These are phyloP conservation scores for Leishmania tropica DNA, from an alignment of 208 protist species.

Conservation along the genomic window DNA sequence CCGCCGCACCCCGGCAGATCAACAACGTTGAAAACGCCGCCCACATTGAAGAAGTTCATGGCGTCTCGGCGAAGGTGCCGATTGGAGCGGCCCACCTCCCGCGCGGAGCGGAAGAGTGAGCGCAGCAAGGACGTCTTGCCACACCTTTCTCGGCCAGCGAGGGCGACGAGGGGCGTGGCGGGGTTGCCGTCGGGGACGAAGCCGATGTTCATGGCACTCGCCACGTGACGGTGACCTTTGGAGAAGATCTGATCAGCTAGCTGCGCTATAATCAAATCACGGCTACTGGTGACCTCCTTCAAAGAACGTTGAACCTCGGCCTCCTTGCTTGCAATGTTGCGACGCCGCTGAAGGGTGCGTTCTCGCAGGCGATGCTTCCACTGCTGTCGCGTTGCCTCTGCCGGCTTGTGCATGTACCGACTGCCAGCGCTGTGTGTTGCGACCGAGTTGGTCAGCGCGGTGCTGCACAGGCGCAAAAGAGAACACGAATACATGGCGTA, in stretches of 20 bases:
- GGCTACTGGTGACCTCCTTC: conserved; percentile 47
- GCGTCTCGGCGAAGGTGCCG: conserved; percentile 71
- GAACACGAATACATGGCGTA: conserved; percentile 12
- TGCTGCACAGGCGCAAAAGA: conserved; percentile 5
- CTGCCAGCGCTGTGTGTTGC: conserved; percentile 51
- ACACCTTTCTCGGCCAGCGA: conserved; percentile 64
- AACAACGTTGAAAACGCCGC: conserved; percentile 83
- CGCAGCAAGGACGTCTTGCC: conserved; percentile 85
- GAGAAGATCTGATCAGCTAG: conserved; percentile 87
- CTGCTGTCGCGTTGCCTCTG: conserved; percentile 31
- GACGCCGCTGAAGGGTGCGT: conserved; percentile 35
- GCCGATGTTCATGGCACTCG: conserved; percentile 77
- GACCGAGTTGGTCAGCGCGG: conserved; percentile 48
- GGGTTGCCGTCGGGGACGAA: conserved; percentile 89
- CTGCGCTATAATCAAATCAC: conserved; percentile 76
- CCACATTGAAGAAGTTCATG: conserved; percentile 92
- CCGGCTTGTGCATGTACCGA: conserved; percentile 53
- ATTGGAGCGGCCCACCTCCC: conserved; percentile 77
- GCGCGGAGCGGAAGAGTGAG: conserved; percentile 72
- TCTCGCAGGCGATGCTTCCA: conserved; percentile 47
- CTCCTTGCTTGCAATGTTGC: conserved; percentile 54
- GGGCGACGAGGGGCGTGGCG: conserved; percentile 75
- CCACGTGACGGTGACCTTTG: conserved; percentile 70
- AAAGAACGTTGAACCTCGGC: conserved; percentile 44
- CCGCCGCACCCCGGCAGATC: conserved; percentile 86